Conservation (phyloP, 1,284 basidiomycete genomes). For the Xerocomus amazonicus region DNA sequence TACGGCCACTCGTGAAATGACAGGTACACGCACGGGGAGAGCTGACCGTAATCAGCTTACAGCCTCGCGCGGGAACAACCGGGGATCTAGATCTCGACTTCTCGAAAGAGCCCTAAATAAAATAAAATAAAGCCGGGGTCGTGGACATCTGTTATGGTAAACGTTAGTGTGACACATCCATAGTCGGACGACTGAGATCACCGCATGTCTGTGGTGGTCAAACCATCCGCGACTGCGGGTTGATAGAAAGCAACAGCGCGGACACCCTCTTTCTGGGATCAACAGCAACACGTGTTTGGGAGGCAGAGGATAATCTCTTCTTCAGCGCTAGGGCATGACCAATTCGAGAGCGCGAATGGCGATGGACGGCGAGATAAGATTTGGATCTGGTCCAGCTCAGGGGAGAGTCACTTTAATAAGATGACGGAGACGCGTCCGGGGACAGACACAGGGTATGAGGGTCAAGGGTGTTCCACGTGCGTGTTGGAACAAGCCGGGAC, state of each 20-base stretch:
- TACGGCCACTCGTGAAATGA: no score
- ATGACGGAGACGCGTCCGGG: background rate
- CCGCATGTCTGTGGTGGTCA: conserved; percentile 11
- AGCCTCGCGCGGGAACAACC: background rate
- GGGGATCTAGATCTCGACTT: no score
- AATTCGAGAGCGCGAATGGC: conserved; percentile 16
- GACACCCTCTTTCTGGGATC: conserved; percentile 20
- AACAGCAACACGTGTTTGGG: conserved; percentile 25
- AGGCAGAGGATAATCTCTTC: conserved; percentile 5
- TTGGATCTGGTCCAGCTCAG: conserved; percentile 18
- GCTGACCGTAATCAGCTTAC: background rate
- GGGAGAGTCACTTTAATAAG: background rate
- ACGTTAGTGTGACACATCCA: background rate
- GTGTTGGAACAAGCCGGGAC: background rate
- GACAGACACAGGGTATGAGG: conserved; percentile 5
- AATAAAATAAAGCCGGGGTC: background rate
- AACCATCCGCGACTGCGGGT: conserved; percentile 9
- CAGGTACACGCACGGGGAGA: background rate
- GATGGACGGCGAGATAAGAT: conserved; percentile 21
- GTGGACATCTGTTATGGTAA: background rate
- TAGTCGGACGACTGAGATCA: background rate
- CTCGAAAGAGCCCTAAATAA: no score
- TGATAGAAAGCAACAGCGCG: conserved; percentile 1
- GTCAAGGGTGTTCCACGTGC: conserved; percentile 19
- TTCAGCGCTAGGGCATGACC: conserved; percentile 12